Percentiles rank a stretch among this genome's conserved stretches.
These are phyloP conservation scores for Aureobasidium sp. DNA, from an alignment of 2,329 filamentous ascomycete species.

Conservation along the genomic window DNA sequence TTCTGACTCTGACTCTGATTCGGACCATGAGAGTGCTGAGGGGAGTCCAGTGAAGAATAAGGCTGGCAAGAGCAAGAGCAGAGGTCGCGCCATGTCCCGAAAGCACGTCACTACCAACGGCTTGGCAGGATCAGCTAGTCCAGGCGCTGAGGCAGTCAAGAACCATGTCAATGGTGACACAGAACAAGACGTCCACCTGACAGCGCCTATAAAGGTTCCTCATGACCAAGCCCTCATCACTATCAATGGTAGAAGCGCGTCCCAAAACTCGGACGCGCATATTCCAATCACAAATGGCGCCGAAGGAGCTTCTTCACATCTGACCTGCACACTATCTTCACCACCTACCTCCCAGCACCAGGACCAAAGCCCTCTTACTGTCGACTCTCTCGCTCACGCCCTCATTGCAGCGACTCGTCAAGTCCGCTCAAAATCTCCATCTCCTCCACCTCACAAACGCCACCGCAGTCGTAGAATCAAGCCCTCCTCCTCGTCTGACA, in stretches of 20 bases:
- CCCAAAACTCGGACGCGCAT: not conserved
- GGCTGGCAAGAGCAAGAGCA: not conserved
- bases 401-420: not conserved
- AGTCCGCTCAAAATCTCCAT: not conserved
- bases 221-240: not conserved
- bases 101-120: not conserved
- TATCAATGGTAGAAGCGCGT: not conserved
- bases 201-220: not conserved
- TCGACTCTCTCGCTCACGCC: slow-evolving; percentile 6
- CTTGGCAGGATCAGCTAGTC: not conserved
- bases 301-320: not conserved
- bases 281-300: not conserved
- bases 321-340: not conserved
- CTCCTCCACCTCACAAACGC: not conserved
- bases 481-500: not conserved
- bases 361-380: not conserved
- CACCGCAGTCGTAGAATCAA: not conserved
- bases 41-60: not conserved
- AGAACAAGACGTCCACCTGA: not conserved
- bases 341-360: not conserved
- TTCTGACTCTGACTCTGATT: not conserved
- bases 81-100: not conserved
- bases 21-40: not conserved
- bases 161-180: not conserved
- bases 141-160: not conserved